A percentile compares a stretch with the other conserved stretches of the same genome.
These are phyloP conservation scores for Cladosporium sp. DNA, from an alignment of 2,329 filamentous ascomycete genomes.

Conservation along the genomic window DNA sequence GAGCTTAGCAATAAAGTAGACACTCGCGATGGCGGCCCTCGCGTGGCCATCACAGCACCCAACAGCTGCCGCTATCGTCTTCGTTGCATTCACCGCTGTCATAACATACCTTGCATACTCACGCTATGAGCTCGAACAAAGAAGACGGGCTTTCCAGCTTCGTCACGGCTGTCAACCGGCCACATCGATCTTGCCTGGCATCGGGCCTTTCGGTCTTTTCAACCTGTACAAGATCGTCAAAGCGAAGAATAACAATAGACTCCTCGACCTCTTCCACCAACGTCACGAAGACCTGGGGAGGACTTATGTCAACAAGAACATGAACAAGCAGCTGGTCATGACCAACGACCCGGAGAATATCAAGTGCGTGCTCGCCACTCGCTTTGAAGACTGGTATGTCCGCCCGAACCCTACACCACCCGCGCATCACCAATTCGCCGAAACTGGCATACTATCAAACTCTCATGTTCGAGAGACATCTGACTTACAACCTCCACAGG, in stretches of 20 bases:
- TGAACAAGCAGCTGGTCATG: not conserved
- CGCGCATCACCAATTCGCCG: no score
- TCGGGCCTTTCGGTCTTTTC: not conserved
- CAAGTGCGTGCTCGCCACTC: slow-evolving; percentile 36
- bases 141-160: slow-evolving; percentile 2
- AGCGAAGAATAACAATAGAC: not conserved
- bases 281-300: not conserved
- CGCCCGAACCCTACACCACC: no score
- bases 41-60: not conserved
- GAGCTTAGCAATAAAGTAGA: not conserved
- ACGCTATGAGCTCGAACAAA: not conserved
- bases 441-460: slow-evolving; percentile 1
- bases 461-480: slow-evolving; percentile 14
- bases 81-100: not conserved
- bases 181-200: not conserved
- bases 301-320: not conserved
- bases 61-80: not conserved
- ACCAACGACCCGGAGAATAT: slow-evolving; percentile 38
- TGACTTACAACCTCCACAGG: not conserved
- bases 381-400: slow-evolving; percentile 37
- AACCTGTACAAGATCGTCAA: slow-evolving; percentile 1
- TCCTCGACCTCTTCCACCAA: not conserved
- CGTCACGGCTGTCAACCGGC: slow-evolving; percentile 3
- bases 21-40: not conserved
- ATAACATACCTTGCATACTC: slow-evolving; percentile 2